Base-by-base conservation (phyloP, 306 rosid genomes). In the Trifolium pratense region DNA sequence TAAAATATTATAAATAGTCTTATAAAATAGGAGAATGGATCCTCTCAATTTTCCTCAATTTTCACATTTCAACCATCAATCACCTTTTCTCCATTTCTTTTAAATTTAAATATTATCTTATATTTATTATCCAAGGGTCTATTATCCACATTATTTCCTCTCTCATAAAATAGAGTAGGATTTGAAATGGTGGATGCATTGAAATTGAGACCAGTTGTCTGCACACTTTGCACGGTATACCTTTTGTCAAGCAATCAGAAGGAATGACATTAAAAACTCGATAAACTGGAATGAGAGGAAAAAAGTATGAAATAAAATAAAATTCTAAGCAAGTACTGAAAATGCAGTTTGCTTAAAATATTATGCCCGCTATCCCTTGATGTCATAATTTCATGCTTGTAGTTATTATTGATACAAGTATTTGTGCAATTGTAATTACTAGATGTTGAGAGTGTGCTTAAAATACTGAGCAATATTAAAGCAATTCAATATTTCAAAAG, bases 401-500 rank as follows among this genome's bases (percentile, higher is more conserved):
- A 13, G 16, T 2, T 13, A 43, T 3, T 51, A 32, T 55, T 62
- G 26, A 2, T 29, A 13, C 4, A 48, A n/a, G 43, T 70, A 15
- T 39, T 73, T 12, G 23, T 49, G 48, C 49, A 52, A 71, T 64
- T 58, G 51, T 37, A 29, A 43, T 69, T 78, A 29, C 49, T 39
- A 43, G 60, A 43, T 9, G 16, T 11, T 71, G 9, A 48, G 31
- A 69, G 31, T 14, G 57, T 37, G 46, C 68, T 55, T 67, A 53
- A 61, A 59, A 55, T 68, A 25, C 14, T 0, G 5, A 26, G 59
- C 53, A 71, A 18, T 12, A 55, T 49, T 26, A 53, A 11, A 0
- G 2, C 12, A 66, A 13, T 61, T 36, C n/a, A 46, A 76, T 37
- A 40, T 15, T 65, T 56, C 36, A 75, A 63, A 74, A 80, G 57